Evolutionary conservation across 176 grass and related monocot species (phyloP), one percentile per base, ranked within the genome.

Genomic region (Chrysopogon serrulatus): DNA sequence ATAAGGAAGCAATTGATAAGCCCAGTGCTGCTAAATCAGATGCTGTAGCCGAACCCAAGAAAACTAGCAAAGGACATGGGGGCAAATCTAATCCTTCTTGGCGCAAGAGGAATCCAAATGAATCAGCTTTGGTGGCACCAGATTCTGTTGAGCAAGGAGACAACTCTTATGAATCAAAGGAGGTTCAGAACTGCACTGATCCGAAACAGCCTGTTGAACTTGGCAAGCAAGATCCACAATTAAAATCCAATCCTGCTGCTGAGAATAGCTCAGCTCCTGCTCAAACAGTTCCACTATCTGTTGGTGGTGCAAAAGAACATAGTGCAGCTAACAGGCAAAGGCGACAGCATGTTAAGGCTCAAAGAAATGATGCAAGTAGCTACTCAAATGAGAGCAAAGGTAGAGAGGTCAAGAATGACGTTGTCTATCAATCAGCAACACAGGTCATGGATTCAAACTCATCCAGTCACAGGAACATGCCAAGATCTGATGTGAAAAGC

Each of bases 11-110:
- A 75, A 10, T 66, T 59, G 85, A 94, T 64, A 91, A 45, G 24
- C 86, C 85, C 65, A 85, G 26, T 67, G 77, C 40, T 91, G 65
- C 78, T 70, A 94, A 86, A 82, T 14, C 77, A 61, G 92, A 83
- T 70, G 62, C 44, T 7, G n/a, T 34, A 84, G 19, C 79, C 15
- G 86, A 96, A 56, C 37, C 77, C 34, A 98, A 92, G 62, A 94
- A 95, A 83, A 57, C 79, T 63, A 90, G 31, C 76, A 90, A 57
- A 51, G 92, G 87, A 32, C 89, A 90, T 81, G 90, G 56, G 4
- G 56, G 93, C 44, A 99, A 84, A 64, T 81, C 82, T 26, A 89
- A 96, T 86, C 42, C 96, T 76, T 96, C 96, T 75, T 99, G 96
- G 96, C 91, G 93, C 62, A 90, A 84, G 71, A 99, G 96, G 81